Base-by-base conservation (phyloP, 768 basidiomycete species). In the Macrocybe gigantea region DNA sequence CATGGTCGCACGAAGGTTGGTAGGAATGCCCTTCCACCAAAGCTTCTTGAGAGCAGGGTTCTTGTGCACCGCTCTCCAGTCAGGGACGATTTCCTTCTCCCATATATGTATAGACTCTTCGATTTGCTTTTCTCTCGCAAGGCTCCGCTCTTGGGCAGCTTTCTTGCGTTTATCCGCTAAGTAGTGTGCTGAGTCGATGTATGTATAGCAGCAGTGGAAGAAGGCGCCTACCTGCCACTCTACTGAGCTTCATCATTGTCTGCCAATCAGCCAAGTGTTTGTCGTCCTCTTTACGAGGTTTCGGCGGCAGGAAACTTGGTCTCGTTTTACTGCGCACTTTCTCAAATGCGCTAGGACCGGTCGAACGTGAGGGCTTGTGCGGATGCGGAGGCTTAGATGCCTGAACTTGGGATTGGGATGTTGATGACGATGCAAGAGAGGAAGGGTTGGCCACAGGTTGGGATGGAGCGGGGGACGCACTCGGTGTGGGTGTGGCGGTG, bases 1-100 rank as follows among this genome's bases (percentile, higher is more conserved):
- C 72, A 94, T 76, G 1, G 74, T 61, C 3, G 87, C 85, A 32
- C 93, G 78, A 47, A 91, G 64, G 59, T 88, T 87, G 0, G 85
- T 77, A 2, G 93, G 93, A 55, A 93, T 88, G 3, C 93, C 93
- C 31, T 73, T 73, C 91, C 91, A 92, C 93, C 92, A 95, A 7
- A 93, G 58, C 58, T 74, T 79, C 32, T 85, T 78, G 45, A 93
- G 66, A 7, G 64, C 64, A 0, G 83, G 71, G 51, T 88, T 81
- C 55, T 75, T 80, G 60, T 82, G 61, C 6, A 91, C 86, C 15
- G 78, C 74, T 42, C 76, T 80, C 89, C 90, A 94, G 61, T 94
- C 87, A 0, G 91, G 89, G 13, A 87, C 57, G 48, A 95, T 85
- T 10, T 80, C 75, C 48, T 74, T 78, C 61, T 93, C 85, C 93